phyloP scores from a whole-genome alignment of 345 rosid species.

The Pugionium cornutum region DNA sequence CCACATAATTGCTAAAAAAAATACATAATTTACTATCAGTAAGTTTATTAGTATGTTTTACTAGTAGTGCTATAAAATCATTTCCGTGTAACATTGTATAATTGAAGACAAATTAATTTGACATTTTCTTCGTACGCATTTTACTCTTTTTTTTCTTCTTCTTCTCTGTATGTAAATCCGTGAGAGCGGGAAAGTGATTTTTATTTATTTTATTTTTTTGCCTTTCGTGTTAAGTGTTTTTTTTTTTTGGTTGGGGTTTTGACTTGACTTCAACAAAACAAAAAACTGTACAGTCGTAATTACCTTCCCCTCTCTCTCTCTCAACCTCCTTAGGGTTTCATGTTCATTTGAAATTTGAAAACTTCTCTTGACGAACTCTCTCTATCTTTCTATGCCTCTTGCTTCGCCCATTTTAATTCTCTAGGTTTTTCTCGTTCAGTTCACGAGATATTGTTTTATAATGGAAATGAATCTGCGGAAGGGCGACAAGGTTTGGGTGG shows the following conservation, averaged over 20 bases:
- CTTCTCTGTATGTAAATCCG: neutral
- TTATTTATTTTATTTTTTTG: neutral
- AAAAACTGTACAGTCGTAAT: conserved; percentile 22
- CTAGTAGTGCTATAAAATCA: neutral
- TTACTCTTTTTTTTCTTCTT: neutral
- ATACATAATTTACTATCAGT: neutral
- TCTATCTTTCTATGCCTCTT: conserved; percentile 23
- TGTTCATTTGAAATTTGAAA: conserved; percentile 37
- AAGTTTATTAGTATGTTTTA: neutral
- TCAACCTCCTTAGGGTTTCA: conserved; percentile 30
- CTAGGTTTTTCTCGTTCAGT: conserved; percentile 25
- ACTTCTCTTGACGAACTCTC: conserved; percentile 22
- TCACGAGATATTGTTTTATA: conserved; percentile 31
- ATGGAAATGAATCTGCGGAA: conserved; percentile 57
- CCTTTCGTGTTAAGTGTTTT: neutral
- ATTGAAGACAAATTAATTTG: neutral
- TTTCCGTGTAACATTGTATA: neutral
- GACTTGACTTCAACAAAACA: neutral
- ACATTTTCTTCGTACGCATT: neutral
- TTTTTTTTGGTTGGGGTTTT: conserved; percentile 5
- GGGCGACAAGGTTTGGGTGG: conserved; percentile 84
- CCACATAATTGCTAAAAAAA: neutral
- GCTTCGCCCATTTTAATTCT: conserved; percentile 15
- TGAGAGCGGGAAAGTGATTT: conserved; percentile 12
- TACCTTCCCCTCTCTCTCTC: too few relatives aligned